Evolutionary conservation across 768 basidiomycete species (phyloP).

Genomic region (Agrocybe pediades): DNA sequence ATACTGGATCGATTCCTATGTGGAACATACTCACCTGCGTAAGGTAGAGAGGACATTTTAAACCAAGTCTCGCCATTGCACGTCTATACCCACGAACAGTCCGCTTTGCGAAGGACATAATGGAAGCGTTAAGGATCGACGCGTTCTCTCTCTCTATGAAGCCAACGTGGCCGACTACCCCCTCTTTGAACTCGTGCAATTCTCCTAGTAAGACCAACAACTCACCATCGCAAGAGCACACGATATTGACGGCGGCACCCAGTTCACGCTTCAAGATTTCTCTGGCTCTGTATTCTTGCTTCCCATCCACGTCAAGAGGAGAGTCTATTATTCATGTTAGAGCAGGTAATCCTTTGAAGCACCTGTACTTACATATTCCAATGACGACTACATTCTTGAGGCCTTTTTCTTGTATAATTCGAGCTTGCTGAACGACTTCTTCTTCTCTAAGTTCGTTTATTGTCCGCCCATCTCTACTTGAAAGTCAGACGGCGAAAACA

Average conservation of each 20-base stretch:
- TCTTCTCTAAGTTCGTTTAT: constrained; percentile 39
- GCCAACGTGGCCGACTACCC: constrained; percentile 54
- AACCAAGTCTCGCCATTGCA: constrained; percentile 47
- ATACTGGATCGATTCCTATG: background rate
- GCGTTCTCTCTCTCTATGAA: constrained; percentile 70
- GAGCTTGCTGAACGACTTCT: constrained; percentile 47
- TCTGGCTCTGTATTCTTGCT: constrained; percentile 32
- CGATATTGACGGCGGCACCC: constrained; percentile 44
- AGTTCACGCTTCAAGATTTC: constrained; percentile 31
- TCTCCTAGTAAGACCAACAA: background rate
- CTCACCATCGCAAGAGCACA: constrained; percentile 52
- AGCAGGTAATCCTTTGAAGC: too few relatives aligned
- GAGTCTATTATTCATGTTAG: constrained; percentile 21
- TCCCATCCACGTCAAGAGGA: constrained; percentile 32
- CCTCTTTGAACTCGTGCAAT: background rate
- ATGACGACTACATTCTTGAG: constrained; percentile 30
- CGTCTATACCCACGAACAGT: constrained; percentile 56
- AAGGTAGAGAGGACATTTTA: constrained; percentile 53
- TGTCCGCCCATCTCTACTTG: constrained; percentile 28
- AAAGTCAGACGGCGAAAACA: background rate
- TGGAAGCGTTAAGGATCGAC: constrained; percentile 65
- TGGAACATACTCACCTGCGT: constrained; percentile 33
- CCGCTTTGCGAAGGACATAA: constrained; percentile 56
- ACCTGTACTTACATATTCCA: constrained; percentile 27
- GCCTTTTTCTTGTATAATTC: constrained; percentile 28